Evolutionary conservation across 139 green algal species (phyloP).

Genomic region (Coelastrella sp.): DNA sequence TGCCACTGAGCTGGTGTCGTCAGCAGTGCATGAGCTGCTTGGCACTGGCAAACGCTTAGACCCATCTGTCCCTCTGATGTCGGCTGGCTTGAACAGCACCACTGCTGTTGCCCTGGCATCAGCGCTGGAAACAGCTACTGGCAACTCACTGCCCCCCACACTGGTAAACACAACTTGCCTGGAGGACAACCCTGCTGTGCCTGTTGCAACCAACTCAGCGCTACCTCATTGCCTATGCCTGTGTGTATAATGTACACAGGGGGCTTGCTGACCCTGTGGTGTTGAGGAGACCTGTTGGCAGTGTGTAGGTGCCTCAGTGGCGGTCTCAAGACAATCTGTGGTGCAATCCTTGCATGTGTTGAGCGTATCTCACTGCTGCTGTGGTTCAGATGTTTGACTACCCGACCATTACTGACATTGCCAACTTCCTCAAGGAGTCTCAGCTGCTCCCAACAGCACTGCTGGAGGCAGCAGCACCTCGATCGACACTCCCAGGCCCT

Average conservation of each 20-base stretch:
- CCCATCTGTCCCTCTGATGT: slow-evolving; percentile 54
- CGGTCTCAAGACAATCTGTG: not conserved
- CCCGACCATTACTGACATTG: slow-evolving; percentile 62
- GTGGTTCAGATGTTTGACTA: slow-evolving; percentile 67
- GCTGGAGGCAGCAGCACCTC: slow-evolving; percentile 27
- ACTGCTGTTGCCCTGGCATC: slow-evolving; percentile 59
- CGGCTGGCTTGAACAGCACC: slow-evolving; percentile 64
- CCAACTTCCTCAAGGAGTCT: slow-evolving; percentile 49
- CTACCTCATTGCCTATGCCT: not conserved
- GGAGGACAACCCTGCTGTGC: no score
- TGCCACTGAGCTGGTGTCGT: slow-evolving; percentile 4
- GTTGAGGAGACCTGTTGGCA: not conserved
- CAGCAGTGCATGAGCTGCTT: slow-evolving; percentile 34
- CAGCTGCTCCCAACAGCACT: slow-evolving; percentile 55
- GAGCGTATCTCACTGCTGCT: not conserved
- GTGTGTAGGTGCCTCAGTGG: not conserved
- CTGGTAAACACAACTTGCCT: slow-evolving; percentile 32
- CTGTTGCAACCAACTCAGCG: not conserved
- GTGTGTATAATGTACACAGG: not conserved
- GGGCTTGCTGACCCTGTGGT: not conserved
- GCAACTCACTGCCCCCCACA: slow-evolving; percentile 54
- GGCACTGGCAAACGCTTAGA: not conserved
- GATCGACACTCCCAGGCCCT: not conserved
- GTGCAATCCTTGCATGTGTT: not conserved
- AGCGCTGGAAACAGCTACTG: slow-evolving; percentile 48